A percentile compares a stretch with the other conserved stretches of the same genome.
These are phyloP conservation scores for Lecanicillium sp. DNA, from an alignment of 2,329 filamentous ascomycete genomes.

Conservation along the genomic window DNA sequence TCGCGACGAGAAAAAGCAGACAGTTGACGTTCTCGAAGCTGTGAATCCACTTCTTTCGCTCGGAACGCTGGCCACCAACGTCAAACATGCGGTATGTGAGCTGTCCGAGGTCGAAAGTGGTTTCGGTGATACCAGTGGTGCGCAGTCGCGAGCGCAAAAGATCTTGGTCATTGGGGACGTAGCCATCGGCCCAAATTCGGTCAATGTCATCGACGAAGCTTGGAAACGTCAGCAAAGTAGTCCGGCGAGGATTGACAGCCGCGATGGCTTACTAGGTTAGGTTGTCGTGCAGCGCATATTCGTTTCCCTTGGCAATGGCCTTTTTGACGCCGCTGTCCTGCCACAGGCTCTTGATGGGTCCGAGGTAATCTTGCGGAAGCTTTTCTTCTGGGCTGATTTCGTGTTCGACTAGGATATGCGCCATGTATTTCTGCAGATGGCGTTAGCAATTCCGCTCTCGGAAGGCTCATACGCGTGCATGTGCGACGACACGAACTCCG, in stretches of 20 bases:
- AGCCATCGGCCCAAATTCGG: conserved; percentile 67
- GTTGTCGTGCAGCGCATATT: conserved; percentile 95
- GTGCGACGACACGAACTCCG: too few relatives aligned
- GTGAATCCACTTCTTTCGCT: conserved; percentile 97
- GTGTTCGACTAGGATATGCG: conserved; percentile 68
- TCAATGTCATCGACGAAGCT: conserved; percentile 82
- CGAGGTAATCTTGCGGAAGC: conserved; percentile 70
- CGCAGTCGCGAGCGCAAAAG: conserved; percentile 83
- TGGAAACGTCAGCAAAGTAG: conserved; percentile 2
- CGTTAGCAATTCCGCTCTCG: conserved; percentile 16
- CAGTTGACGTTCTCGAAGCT: conserved; percentile 94
- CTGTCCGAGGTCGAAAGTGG: conserved; percentile 84
- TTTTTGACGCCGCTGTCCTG: conserved; percentile 73
- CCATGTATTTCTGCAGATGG: conserved; percentile 62
- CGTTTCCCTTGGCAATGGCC: conserved; percentile 90
- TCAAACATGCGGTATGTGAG: conserved; percentile 97
- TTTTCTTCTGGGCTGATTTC: conserved; percentile 79
- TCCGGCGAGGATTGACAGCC: too few relatives aligned
- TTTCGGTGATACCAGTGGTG: conserved; percentile 94
- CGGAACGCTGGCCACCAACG: conserved; percentile 84
- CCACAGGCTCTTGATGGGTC: conserved; percentile 82
- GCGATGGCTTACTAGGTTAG: conserved; percentile 71
- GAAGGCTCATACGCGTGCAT: too few relatives aligned
- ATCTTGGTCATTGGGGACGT: conserved; percentile 89
- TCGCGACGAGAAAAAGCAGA: conserved; percentile 86